phyloP scores from a whole-genome alignment of 2,329 filamentous ascomycete genomes.

The Bipolaris oryzae region DNA sequence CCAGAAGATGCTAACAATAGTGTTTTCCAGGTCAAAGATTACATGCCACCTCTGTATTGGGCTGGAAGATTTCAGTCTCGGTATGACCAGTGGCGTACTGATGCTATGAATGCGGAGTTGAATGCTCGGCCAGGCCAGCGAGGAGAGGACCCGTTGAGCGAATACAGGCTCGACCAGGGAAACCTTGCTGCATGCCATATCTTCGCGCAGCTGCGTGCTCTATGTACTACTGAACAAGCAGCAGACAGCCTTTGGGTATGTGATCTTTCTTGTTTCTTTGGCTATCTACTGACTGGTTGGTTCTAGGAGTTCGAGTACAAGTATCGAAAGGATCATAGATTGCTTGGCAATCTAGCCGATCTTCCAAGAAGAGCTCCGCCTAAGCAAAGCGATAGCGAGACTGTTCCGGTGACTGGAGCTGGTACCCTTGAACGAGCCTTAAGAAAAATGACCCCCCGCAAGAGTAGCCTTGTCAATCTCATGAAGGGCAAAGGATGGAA shows the following conservation, averaged over 20 bases:
- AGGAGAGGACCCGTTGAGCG: conserved; percentile 23
- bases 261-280: not conserved
- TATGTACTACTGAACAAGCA: conserved; percentile 38
- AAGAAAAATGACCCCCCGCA: conserved; percentile 44
- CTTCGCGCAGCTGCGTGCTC: conserved; percentile 38
- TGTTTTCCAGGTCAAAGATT: conserved; percentile 38
- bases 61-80: conserved; percentile 43
- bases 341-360: conserved; percentile 28
- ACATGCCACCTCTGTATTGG: conserved; percentile 45
- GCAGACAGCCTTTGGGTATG: conserved; percentile 44
- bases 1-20: conserved; percentile 29
- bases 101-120: conserved; percentile 34
- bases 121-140: conserved; percentile 15
- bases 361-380: conserved; percentile 22
- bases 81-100: conserved; percentile 44
- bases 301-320: conserved; percentile 43
- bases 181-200: conserved; percentile 37
- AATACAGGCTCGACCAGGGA: conserved; percentile 34
- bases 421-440: conserved; percentile 40
- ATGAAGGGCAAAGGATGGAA: conserved; percentile 44
- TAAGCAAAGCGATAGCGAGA: conserved; percentile 29
- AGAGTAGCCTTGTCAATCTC: conserved; percentile 43
- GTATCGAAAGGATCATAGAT: conserved; percentile 38
- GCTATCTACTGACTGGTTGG: not conserved
- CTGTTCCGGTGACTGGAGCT: conserved; percentile 19